Percentiles rank a stretch among this genome's conserved stretches.
These are phyloP conservation scores for Phoma sp. DNA, from an alignment of 2,329 filamentous ascomycete species.

Conservation along the genomic window DNA sequence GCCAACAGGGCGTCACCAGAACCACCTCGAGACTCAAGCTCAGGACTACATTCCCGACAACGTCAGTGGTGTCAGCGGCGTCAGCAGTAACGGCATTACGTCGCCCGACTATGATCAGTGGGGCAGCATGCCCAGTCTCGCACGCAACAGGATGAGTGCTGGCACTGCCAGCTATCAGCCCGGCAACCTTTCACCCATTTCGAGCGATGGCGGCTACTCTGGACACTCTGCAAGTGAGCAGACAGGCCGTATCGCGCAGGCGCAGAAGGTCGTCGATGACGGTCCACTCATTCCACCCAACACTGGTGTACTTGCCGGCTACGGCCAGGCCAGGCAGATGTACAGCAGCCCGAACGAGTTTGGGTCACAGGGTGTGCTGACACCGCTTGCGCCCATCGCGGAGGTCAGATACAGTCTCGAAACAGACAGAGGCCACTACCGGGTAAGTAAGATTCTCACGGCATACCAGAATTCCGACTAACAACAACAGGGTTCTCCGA, in stretches of 20 bases:
- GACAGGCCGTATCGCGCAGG: slow-evolving; percentile 52
- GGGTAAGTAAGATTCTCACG: slow-evolving; percentile 22
- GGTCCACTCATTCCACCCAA: slow-evolving; percentile 64
- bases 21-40: slow-evolving; percentile 74
- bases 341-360: slow-evolving; percentile 46
- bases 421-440: slow-evolving; percentile 47
- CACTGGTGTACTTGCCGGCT: slow-evolving; percentile 49
- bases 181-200: slow-evolving; percentile 47
- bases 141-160: slow-evolving; percentile 48
- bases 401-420: slow-evolving; percentile 58
- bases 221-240: slow-evolving; percentile 49
- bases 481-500: slow-evolving; percentile 38
- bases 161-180: slow-evolving; percentile 35
- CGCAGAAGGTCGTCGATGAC: slow-evolving; percentile 62
- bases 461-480: slow-evolving; percentile 7
- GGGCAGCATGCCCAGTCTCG: slow-evolving; percentile 54
- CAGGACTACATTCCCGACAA: slow-evolving; percentile 63
- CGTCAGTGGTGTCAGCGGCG: slow-evolving; percentile 14
- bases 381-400: slow-evolving; percentile 57
- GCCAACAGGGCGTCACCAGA: slow-evolving; percentile 75
- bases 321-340: slow-evolving; percentile 48
- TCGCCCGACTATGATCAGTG: slow-evolving; percentile 55
- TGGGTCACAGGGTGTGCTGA: slow-evolving; percentile 45
- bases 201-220: slow-evolving; percentile 47
- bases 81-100: slow-evolving; percentile 15